These are phyloP conservation scores for Ailanthus altissimus DNA, from an alignment of 345 rosid genomes.

Conservation along the genomic window DNA sequence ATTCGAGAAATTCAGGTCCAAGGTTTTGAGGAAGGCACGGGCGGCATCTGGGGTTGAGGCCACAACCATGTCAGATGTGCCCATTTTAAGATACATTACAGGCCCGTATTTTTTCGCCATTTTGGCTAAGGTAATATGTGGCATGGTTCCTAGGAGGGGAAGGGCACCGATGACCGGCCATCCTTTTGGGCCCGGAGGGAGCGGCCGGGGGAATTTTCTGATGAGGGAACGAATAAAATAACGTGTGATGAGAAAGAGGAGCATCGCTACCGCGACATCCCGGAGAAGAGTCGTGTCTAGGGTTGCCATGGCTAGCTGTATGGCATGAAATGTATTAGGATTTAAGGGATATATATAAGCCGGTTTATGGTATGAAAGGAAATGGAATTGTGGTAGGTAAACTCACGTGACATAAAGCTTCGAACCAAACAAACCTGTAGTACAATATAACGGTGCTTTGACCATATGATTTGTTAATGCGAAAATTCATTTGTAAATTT, in stretches of 20 bases:
- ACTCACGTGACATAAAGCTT: no score
- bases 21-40: slow-evolving; percentile 52
- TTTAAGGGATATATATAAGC: background rate
- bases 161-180: slow-evolving; percentile 62
- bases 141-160: slow-evolving; percentile 56
- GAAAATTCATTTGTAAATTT: no score
- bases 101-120: slow-evolving; percentile 61
- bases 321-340: background rate
- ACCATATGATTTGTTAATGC: no score
- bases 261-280: background rate
- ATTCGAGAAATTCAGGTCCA: slow-evolving; percentile 58
- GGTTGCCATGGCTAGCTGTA: background rate
- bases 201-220: slow-evolving; percentile 7
- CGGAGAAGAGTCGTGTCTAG: background rate
- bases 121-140: slow-evolving; percentile 50
- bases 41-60: slow-evolving; percentile 63
- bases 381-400: no score
- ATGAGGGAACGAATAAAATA: slow-evolving; percentile 22
- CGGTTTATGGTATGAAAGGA: no score
- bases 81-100: slow-evolving; percentile 53
- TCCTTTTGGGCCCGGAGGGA: slow-evolving; percentile 56
- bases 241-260: slow-evolving; percentile 34
- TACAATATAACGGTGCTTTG: no score
- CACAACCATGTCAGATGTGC: slow-evolving; percentile 50
- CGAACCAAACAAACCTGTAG: no score